phyloP scores from a whole-genome alignment of 139 green algal genomes.

The Closterium sp. region DNA sequence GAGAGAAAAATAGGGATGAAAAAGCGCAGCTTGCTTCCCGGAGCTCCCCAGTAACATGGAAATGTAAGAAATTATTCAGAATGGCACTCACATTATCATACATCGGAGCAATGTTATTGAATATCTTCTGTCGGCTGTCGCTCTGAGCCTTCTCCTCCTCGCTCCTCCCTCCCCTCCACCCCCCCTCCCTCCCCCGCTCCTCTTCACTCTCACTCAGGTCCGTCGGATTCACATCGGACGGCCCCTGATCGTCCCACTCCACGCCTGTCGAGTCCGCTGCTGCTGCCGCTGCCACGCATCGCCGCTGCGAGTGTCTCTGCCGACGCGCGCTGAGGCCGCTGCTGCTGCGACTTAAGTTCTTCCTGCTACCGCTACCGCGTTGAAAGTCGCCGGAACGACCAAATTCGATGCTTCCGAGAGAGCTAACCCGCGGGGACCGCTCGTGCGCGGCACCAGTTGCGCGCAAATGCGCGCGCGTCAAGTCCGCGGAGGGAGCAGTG shows the following conservation, averaged over 20 bases:
- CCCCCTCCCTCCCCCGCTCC: not conserved
- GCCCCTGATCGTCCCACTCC: slow-evolving; percentile 11
- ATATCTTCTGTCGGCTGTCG: slow-evolving; percentile 68
- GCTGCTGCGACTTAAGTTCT: not conserved
- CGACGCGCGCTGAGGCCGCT: not conserved
- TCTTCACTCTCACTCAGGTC: not conserved
- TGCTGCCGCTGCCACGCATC: not conserved
- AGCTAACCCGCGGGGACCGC: too few relatives aligned
- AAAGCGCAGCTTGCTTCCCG: too few relatives aligned
- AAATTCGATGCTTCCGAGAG: too few relatives aligned
- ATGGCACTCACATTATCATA: slow-evolving; percentile 64
- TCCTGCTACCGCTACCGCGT: not conserved
- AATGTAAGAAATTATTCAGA: too few relatives aligned
- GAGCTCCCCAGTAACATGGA: too few relatives aligned
- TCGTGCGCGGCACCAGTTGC: too few relatives aligned
- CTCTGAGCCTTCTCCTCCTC: not conserved
- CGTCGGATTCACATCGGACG: slow-evolving; percentile 21
- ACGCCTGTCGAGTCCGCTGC: not conserved
- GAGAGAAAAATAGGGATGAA: too few relatives aligned
- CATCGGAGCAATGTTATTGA: slow-evolving; percentile 82
- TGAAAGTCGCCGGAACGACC: too few relatives aligned
- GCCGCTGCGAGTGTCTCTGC: not conserved
- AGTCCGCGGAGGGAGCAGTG: not conserved
- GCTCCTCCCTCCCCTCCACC: not conserved
- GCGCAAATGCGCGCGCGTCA: too few relatives aligned